These are phyloP conservation scores for Stylonectria norvegica DNA, from an alignment of 2,329 filamentous ascomycete genomes.

Conservation along the genomic window DNA sequence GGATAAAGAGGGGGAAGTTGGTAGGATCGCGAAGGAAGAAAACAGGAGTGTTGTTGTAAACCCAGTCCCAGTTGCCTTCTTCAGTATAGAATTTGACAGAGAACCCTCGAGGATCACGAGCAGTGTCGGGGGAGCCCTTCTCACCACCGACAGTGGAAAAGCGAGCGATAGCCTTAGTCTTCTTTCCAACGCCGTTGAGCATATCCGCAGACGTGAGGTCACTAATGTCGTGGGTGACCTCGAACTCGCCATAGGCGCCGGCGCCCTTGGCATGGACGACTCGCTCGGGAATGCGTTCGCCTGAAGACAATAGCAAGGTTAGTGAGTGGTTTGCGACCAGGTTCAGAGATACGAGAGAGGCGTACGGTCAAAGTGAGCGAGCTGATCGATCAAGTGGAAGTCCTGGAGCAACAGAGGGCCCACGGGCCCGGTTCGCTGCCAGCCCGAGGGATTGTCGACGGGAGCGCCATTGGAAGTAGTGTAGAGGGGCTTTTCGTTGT, in stretches of 20 bases:
- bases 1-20: slow-evolving; percentile 74
- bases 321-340: slow-evolving; percentile 2
- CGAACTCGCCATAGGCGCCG: slow-evolving; percentile 55
- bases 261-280: slow-evolving; percentile 35
- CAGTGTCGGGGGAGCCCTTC: slow-evolving; percentile 63
- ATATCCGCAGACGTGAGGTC: slow-evolving; percentile 53
- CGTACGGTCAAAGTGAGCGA: slow-evolving; percentile 50
- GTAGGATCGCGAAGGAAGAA: slow-evolving; percentile 74
- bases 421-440: slow-evolving; percentile 52
- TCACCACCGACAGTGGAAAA: slow-evolving; percentile 71
- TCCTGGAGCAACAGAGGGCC: slow-evolving; percentile 62
- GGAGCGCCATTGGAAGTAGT: slow-evolving; percentile 59
- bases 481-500: slow-evolving; percentile 56
- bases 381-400: slow-evolving; percentile 61
- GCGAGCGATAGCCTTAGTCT: slow-evolving; percentile 56
- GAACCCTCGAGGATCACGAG: slow-evolving; percentile 67
- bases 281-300: slow-evolving; percentile 48
- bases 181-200: slow-evolving; percentile 51
- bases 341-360: background rate
- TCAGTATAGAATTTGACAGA: slow-evolving; percentile 59
- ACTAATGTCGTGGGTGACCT: slow-evolving; percentile 54
- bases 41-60: slow-evolving; percentile 72
- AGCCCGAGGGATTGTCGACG: slow-evolving; percentile 46
- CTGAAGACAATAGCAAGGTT: slow-evolving; percentile 8
- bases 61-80: slow-evolving; percentile 69